Evolutionary conservation across 345 rosid genomes (phyloP), one percentile per base, ranked within the genome.

Genomic region (Gynandropsis gynandra): DNA sequence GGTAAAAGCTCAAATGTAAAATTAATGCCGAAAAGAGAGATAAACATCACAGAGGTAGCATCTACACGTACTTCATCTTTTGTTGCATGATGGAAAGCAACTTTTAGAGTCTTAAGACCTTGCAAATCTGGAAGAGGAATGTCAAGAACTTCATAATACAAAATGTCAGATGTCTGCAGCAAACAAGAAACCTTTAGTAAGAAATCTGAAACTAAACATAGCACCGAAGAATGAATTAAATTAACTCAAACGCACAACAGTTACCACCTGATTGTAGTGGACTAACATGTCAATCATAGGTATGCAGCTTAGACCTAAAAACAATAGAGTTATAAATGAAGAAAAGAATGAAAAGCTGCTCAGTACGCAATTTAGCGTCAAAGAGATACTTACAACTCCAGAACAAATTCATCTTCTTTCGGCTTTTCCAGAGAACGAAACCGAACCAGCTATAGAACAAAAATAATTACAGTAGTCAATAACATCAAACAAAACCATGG

Each of bases 251-350:
- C 42, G 49, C 50, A 9, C 13, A 33, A 19, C 45, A 16, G 16
- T 17, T 68, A 85, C 97, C 90, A 85, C 97, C 90, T 92, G 97
- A 67, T 92, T 88, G 71, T 85, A 81, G 69, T 92, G 95, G 55
- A 81, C 76, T 57, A 88, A 61, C 97, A 92, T 92, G 66, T 88
- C 95, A 20, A 80, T 92, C 97, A 63, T 92, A 92, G 18, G 85
- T 83, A 69, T 78, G 80, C 59, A 78, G 71, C 71, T 83, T 92
- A 46, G 97, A 92, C 94, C 99, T 92, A 52, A 31, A 44, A 61
- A 49, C 56, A 64, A 47, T 35, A 27, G 19, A 42, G 18, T 61
- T 21, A 56, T 15, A 44, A 50, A 13, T 8, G 3, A 42, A 62
- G n/a, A 50, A 19, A 4, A 32, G 39, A 38, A 56, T 54, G 50